Percentiles rank a stretch among this genome's conserved stretches.
Conservation (phyloP, 2,329 filamentous ascomycete species). For the Helicocarpus griseus region DNA sequence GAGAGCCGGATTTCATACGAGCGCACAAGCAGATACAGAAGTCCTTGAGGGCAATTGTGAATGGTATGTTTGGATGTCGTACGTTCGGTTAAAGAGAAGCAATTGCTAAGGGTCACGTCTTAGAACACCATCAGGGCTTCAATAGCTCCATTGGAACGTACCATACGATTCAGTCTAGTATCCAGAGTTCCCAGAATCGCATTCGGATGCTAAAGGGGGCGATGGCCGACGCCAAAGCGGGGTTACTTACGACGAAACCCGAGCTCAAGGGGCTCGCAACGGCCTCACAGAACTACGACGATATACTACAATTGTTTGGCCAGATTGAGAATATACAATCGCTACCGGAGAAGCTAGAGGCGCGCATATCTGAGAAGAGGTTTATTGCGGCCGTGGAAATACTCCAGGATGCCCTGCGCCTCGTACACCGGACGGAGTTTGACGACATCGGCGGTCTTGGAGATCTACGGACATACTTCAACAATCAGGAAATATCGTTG, state of each 20-base stretch:
- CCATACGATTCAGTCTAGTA: constrained; percentile 93
- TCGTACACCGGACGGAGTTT: constrained; percentile 77
- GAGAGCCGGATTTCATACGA: constrained; percentile 73
- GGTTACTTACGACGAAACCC: constrained; percentile 74
- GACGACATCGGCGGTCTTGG: constrained; percentile 82
- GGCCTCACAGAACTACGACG: constrained; percentile 82
- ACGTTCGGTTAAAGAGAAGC: neutral
- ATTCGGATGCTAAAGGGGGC: constrained; percentile 76
- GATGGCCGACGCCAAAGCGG: constrained; percentile 68
- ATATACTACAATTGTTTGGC: constrained; percentile 70
- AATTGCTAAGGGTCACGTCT: neutral
- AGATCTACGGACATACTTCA: constrained; percentile 78
- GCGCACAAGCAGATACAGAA: constrained; percentile 84
- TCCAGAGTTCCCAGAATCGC: constrained; percentile 76
- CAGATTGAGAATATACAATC: constrained; percentile 80
- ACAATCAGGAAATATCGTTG: constrained; percentile 83
- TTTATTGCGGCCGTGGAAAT: constrained; percentile 90
- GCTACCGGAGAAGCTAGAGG: constrained; percentile 86
- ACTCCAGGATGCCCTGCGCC: constrained; percentile 73
- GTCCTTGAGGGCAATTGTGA: constrained; percentile 87
- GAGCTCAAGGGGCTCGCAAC: constrained; percentile 84
- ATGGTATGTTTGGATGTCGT: constrained; percentile 39
- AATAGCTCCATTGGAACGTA: constrained; percentile 98
- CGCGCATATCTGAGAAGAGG: constrained; percentile 89
- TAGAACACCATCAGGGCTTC: constrained; percentile 95